Base-by-base conservation (phyloP, 176 grass and related monocot genomes). In the Zoysia pacifica region DNA sequence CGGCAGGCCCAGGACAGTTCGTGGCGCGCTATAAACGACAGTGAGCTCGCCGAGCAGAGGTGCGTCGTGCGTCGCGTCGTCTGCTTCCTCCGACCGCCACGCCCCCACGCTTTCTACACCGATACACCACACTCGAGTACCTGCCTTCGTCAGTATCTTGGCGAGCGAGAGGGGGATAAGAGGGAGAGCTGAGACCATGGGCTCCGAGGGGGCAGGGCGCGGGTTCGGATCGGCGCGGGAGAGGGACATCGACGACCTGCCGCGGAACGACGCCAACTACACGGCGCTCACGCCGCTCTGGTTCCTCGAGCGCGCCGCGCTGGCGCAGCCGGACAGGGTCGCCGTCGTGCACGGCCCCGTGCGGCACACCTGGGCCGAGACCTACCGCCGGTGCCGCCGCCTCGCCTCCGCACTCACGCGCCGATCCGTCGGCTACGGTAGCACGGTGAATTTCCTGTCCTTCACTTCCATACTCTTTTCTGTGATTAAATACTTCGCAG, bases 171-270 rank as follows among this genome's bases (percentile, higher is more conserved):
- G 43, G 1, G 43, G 38, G 43, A 45, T 14, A 11, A 59, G 43
- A 2, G 43, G 38, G 43, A 45, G 20, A 11, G 9, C 11, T 3
- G 46, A 46, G 18, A 81, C 10, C 80, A 89, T 89, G 88, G 75
- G 84, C 5, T 69, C 62, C 14, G 70, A 39, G 54, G 70, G 70
- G 45, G 49, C 46, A 53, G 39, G 2, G 19, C 76, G 49, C 10
- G 73, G 72, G 18, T 45, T 38, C 6, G 81, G 71, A 67, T 62
- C 67, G 55, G 36, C n/a, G 67, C 5, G 10, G 65, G 87, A 93
- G 90, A 73, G 77, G 79, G 92, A 98, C 86, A 91, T 95, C 86
- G 92, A 98, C 68, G 86, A 95, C n/a, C 84, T 98, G n/a, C 92
- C 92, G 10, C 90, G 76, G 86, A 98, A 98, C 81, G 75, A 73